Percentiles rank a stretch among this genome's conserved stretches.
These are phyloP conservation scores for Chenopodium berlandieri DNA, from an alignment of 148 eudicot species.

Conservation along the genomic window DNA sequence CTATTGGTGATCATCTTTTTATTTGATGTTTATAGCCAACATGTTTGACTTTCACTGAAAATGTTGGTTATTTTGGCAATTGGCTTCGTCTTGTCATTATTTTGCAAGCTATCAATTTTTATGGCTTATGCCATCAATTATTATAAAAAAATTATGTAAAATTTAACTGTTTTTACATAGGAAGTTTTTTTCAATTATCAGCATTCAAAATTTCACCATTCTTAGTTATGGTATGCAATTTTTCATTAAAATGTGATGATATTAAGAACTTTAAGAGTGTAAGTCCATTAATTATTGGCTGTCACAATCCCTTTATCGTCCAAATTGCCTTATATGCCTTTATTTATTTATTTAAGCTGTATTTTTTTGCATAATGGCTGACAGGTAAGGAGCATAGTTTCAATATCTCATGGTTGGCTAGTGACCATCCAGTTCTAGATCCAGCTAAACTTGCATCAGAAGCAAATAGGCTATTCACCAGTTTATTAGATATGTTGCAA, in stretches of 20 bases:
- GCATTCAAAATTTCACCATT: background rate
- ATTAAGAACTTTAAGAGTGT: background rate
- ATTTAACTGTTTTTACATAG: background rate
- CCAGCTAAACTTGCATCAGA: constrained; percentile 53
- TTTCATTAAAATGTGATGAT: background rate
- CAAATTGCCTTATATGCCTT: background rate
- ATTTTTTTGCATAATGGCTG: constrained; percentile 24
- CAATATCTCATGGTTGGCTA: constrained; percentile 64
- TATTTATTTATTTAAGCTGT: constrained; percentile 6
- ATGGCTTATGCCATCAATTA: background rate
- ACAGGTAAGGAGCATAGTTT: constrained; percentile 44
- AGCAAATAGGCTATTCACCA: constrained; percentile 49
- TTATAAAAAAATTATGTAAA: too few species aligned
- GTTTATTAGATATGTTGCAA: constrained; percentile 55
- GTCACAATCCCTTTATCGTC: background rate
- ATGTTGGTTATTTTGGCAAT: background rate
- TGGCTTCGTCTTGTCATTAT: background rate
- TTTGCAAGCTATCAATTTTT: too few species aligned
- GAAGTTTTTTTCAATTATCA: background rate
- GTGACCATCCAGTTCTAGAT: constrained; percentile 76
- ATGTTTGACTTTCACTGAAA: constrained; percentile 1
- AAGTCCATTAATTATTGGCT: background rate
- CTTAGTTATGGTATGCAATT: background rate
- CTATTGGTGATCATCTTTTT: background rate
- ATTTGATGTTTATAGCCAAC: background rate